Evolutionary conservation across 768 basidiomycete species (phyloP), one percentile per base, ranked within the genome.

Genomic region (Coprinopsis sp.): DNA sequence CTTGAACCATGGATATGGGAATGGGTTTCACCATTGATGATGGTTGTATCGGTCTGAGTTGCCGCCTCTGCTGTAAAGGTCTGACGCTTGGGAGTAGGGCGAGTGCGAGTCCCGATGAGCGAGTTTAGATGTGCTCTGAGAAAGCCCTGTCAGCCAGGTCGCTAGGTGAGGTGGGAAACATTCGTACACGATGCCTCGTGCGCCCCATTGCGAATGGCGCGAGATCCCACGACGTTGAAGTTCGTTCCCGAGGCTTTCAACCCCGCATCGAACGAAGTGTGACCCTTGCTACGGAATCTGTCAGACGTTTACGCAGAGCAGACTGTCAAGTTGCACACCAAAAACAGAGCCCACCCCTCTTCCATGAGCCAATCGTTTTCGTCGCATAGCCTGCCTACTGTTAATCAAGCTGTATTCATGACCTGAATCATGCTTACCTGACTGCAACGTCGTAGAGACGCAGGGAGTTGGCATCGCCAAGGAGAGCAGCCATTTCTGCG

Each of bases 321-420:
- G 4, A 12, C 2, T n/a, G 6, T n/a, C 14, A 21, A 30, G 21
- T 5, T 11, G 50, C 61, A 36, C 38, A 84, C 82, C 54, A 87
- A 64, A 55, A 75, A 86, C 23, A 84, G 62, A 14, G 73, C 79
- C 77, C 78, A 82, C 6, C 80, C 85, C 61, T 87, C 84, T 60
- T 88, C 85, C 41, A 82, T 66, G 6, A 79, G 60, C 84, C 84
- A 88, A 48, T 82, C 80, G 46, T 84, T 77, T 52, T 79, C 79
- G 11, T 78, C 72, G 3, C 82, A 78, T 23, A 82, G 69, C 51
- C 83, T 84, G 6, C 6, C 44, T 10, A 46, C 18, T 34, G 42
- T 8, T 8, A 13, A 27, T 23, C 13, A 27, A 31, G 12, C 12
- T 25, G 27, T 25, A 16, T 14, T 24, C 6, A n/a, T 6, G 46